Evolutionary conservation across 139 green algal genomes (phyloP), one percentile per base, ranked within the genome.

Genomic region (Tetradesmus obliquus): DNA sequence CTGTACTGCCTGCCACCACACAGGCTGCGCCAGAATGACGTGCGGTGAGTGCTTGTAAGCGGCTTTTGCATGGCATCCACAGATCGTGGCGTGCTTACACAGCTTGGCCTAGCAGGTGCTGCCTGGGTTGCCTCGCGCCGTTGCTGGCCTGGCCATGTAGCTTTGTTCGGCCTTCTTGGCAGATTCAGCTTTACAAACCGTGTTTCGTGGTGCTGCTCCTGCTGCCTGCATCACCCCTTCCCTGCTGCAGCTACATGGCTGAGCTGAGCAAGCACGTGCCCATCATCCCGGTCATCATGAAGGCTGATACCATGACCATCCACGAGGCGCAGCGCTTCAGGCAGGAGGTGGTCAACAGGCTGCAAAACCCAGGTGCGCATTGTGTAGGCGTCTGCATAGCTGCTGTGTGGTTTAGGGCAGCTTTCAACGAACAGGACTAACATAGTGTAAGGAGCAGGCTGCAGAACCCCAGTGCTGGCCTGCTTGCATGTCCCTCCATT

Each of bases 241-340:
- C 74, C 22, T 24, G 3, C 55, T 54, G 3, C 72, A 91, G 87
- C 58, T 94, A 93, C 94, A 94, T 94, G 93, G 60, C 80, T 69
- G 95, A 96, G 92, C 92, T 96, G 90, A 93, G 90, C 87, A 94
- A 94, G 71, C 84, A 94, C 58, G 95, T 97, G 79, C 95, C 96
- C 17, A 94, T 98, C 60, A 92, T 98, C 87, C 96, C 96, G 0
- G 90, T 98, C 5, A 94, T 98, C 22, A 97, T 95, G 72, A 98
- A 98, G 86, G 94, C 95, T 0, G 96, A 98, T 91, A 97, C 95
- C 9, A 98, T 98, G 96, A 98, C 94, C 51, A 97, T 96, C 54
- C 84, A 92, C 4, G 96, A 98, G 92, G 88, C 88, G n/a, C 88
- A 92, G 80, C 20, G 60, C 24, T 92, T 88, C 88, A 92, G 80